Percentiles rank a stretch among this genome's conserved stretches.
Conservation (phyloP, 1,284 basidiomycete genomes). For the Coriolopsis trogii region DNA sequence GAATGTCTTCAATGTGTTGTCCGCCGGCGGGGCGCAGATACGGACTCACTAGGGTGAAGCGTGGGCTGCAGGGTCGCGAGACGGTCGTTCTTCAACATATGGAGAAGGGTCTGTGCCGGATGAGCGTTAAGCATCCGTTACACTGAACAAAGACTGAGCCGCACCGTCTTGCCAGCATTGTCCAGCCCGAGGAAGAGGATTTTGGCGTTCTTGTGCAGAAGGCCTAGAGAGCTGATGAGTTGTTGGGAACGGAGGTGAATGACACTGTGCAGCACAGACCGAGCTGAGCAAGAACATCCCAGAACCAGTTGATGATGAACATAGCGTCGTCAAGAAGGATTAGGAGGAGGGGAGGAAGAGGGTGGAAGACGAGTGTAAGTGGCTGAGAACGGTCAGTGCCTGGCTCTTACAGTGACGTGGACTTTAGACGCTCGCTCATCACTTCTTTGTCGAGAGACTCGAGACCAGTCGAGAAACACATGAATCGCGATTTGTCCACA, state of each 20-base stretch:
- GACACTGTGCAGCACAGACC: conserved; percentile 55
- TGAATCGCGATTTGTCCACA: neutral
- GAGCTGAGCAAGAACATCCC: conserved; percentile 89
- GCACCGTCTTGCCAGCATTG: conserved; percentile 98
- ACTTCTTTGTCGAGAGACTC: conserved; percentile 2
- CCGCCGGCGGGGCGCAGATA: neutral
- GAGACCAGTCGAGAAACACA: conserved; percentile 11
- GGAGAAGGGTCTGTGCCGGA: conserved; percentile 85
- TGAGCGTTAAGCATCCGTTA: conserved; percentile 1
- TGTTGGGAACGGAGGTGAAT: neutral
- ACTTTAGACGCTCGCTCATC: conserved; percentile 20
- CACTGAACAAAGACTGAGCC: conserved; percentile 29
- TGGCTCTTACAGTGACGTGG: conserved; percentile 26
- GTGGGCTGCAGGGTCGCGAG: conserved; percentile 98
- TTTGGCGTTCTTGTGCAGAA: conserved; percentile 99
- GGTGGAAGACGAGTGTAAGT: conserved; percentile 19
- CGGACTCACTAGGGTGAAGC: conserved; percentile 89
- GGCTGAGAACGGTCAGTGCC: conserved; percentile 18
- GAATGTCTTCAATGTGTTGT: neutral
- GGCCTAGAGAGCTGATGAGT: conserved; percentile 53
- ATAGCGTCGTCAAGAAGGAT: conserved; percentile 44
- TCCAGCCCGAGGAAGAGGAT: conserved; percentile 99
- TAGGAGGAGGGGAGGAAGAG: conserved; percentile 24
- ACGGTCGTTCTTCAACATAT: conserved; percentile 99
- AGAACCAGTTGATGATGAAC: conserved; percentile 95